A percentile compares a stretch with the other conserved stretches of the same genome.
phyloP scores from a whole-genome alignment of 768 basidiomycete species.

The Lentinula sp. region DNA sequence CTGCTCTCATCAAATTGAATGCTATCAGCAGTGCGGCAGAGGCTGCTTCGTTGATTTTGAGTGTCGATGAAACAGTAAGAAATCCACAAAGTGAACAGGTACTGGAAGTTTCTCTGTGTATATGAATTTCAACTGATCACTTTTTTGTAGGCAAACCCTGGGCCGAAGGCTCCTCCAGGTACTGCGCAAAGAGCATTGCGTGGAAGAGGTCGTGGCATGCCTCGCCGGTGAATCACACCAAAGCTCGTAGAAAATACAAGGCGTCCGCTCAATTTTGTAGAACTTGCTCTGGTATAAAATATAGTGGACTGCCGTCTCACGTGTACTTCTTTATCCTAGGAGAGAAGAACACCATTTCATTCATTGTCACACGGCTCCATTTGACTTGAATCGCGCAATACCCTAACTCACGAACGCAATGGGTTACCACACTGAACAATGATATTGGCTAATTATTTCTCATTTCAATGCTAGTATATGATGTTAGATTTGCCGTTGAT shows the following conservation, averaged over 20 bases:
- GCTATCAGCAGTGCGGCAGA: constrained; percentile 94
- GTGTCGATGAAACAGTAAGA: constrained; percentile 95
- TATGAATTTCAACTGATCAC: constrained; percentile 12
- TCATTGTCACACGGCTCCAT: not conserved
- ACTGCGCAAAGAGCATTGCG: constrained; percentile 79
- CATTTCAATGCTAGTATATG: not conserved
- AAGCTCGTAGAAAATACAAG: not conserved
- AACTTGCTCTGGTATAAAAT: not conserved
- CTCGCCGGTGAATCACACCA: constrained; percentile 45
- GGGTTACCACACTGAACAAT: not conserved
- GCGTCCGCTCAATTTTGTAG: constrained; percentile 3
- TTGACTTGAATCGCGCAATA: constrained; percentile 5
- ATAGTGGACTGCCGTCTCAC: not conserved
- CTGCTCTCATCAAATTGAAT: constrained; percentile 90
- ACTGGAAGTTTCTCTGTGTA: constrained; percentile 21
- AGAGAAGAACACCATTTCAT: not conserved
- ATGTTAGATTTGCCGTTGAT: not conserved
- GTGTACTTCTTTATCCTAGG: not conserved
- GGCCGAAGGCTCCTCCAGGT: constrained; percentile 92
- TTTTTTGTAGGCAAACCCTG: constrained; percentile 56
- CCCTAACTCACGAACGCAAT: not conserved
- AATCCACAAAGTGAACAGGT: constrained; percentile 94
- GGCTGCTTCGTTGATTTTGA: constrained; percentile 92
- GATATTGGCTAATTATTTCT: not conserved
- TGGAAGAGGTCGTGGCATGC: constrained; percentile 82